These are phyloP conservation scores for Aspergillus nidulans DNA, from an alignment of 495 filamentous ascomycete genomes.

Conservation along the genomic window DNA sequence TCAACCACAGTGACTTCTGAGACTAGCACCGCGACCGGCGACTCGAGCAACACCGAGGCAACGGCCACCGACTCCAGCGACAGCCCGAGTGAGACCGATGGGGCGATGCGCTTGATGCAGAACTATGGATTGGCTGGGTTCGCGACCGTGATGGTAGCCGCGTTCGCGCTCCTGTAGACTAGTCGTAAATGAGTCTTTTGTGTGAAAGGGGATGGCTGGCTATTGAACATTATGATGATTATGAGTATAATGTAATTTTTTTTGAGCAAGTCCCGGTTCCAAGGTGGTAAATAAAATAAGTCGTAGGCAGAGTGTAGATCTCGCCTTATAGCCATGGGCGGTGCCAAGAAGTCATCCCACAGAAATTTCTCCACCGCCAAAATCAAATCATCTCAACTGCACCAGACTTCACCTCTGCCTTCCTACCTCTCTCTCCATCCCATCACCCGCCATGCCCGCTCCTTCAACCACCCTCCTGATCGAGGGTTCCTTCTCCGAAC, in stretches of 20 bases:
- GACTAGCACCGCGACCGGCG: slow-evolving; percentile 24
- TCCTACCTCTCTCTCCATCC: slow-evolving; percentile 20
- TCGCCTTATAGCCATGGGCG: not conserved
- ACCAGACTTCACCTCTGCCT: slow-evolving; percentile 19
- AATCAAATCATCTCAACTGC: slow-evolving; percentile 18
- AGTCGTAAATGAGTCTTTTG: not conserved
- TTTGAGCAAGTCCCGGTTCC: slow-evolving; percentile 26
- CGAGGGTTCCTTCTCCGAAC: slow-evolving; percentile 84
- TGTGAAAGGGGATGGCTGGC: not conserved
- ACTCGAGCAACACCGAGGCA: slow-evolving; percentile 5
- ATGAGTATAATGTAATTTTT: slow-evolving; percentile 6
- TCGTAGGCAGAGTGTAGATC: not conserved
- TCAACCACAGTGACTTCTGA: slow-evolving; percentile 30
- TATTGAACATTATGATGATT: slow-evolving; percentile 4
- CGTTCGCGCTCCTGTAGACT: slow-evolving; percentile 41
- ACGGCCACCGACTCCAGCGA: slow-evolving; percentile 20
- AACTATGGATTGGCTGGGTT: slow-evolving; percentile 49
- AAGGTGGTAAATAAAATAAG: slow-evolving; percentile 3
- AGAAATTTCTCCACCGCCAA: slow-evolving; percentile 49
- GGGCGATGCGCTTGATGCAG: slow-evolving; percentile 35
- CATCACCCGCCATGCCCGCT: slow-evolving; percentile 43
- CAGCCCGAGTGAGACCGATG: slow-evolving; percentile 28
- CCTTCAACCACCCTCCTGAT: slow-evolving; percentile 69
- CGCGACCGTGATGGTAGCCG: slow-evolving; percentile 42
- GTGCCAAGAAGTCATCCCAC: slow-evolving; percentile 47